Conservation (phyloP, 345 rosid species). For the Syzygium jambos region DNA sequence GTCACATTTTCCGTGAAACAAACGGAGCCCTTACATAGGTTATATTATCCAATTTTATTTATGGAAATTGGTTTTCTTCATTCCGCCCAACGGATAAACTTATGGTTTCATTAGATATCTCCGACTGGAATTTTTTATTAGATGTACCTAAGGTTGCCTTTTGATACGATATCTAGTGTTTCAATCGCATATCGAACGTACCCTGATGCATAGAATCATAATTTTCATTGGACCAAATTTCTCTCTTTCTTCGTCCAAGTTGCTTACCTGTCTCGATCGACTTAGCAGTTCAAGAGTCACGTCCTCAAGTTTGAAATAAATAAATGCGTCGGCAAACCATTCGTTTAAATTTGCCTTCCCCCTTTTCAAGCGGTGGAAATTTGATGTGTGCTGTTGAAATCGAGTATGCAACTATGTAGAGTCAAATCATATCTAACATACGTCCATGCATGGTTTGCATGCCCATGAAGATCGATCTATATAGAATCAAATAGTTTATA, state of each 20-base stretch:
- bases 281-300: not conserved
- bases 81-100: not conserved
- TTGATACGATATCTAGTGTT: not conserved
- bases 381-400: too few species aligned
- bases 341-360: not conserved
- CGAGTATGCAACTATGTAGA: not conserved
- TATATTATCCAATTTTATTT: not conserved
- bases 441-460: not conserved
- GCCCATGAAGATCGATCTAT: not conserved
- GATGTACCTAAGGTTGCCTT: not conserved
- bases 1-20: too few species aligned
- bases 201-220: not conserved
- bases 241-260: not conserved
- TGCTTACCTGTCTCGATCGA: not conserved
- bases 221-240: not conserved
- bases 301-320: not conserved
- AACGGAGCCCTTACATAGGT: not conserved
- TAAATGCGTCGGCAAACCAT: not conserved
- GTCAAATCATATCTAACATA: not conserved
- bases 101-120: not conserved
- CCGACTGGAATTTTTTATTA: not conserved
- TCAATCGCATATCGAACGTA: not conserved
- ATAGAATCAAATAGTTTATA: too few species aligned
- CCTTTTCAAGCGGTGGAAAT: too few species aligned
- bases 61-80: not conserved